Percentiles rank a stretch among this genome's conserved stretches.
These are phyloP conservation scores for Conoideocrella luteorostrata DNA, from an alignment of 2,329 filamentous ascomycete species.

Conservation along the genomic window DNA sequence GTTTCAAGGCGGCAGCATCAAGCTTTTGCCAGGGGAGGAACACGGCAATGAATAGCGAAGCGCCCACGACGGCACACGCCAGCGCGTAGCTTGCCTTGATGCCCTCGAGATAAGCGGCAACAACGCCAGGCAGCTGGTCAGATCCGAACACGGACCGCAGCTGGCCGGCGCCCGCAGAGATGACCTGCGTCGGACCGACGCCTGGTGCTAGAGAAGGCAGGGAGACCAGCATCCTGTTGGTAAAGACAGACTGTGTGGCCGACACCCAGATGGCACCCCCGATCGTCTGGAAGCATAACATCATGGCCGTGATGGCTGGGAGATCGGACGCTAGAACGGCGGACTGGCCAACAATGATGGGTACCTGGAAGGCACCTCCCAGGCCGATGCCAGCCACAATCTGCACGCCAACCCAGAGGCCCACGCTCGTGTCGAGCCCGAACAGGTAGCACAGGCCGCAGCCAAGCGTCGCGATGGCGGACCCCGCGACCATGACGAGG, in stretches of 20 bases:
- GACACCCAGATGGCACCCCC: constrained; percentile 45
- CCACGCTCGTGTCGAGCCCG: constrained; percentile 29
- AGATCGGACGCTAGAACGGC: constrained; percentile 35
- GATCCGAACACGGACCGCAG: constrained; percentile 44
- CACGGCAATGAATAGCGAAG: no score
- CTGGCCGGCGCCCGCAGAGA: constrained; percentile 45
- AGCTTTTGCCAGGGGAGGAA: no score
- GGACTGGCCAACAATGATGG: constrained; percentile 43
- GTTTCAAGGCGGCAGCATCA: no score
- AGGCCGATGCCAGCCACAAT: constrained; percentile 42
- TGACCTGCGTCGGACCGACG: constrained; percentile 29
- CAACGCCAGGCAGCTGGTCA: constrained; percentile 45
- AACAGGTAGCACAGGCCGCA: constrained; percentile 38
- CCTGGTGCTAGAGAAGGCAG: constrained; percentile 28
- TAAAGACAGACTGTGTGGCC: constrained; percentile 39
- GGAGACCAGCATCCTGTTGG: constrained; percentile 34
- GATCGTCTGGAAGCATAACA: constrained; percentile 42
- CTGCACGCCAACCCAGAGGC: constrained; percentile 48
- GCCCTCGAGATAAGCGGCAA: constrained; percentile 55
- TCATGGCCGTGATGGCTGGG: constrained; percentile 39
- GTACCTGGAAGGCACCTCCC: constrained; percentile 40
- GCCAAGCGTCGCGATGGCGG: constrained; percentile 35
- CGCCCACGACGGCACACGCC: no score
- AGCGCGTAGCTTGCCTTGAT: no score
- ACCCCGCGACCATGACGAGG: constrained; percentile 39